These are phyloP conservation scores for Aspergillus diversus DNA, from an alignment of 495 filamentous ascomycete genomes.

Conservation along the genomic window DNA sequence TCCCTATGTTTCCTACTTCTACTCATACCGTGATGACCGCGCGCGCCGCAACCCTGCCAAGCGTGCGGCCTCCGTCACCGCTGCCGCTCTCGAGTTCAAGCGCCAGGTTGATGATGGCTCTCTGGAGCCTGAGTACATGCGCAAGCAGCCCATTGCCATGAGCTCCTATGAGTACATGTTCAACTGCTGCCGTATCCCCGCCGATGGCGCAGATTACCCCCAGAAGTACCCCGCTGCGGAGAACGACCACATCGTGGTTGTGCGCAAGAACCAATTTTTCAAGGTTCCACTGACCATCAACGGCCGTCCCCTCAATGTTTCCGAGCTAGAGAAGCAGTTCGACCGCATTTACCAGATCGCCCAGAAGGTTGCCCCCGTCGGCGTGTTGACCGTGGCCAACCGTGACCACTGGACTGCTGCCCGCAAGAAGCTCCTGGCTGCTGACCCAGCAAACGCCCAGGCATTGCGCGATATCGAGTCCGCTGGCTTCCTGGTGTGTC, in stretches of 20 bases:
- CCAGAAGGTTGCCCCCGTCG: conserved; percentile 70
- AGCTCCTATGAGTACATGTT: conserved; percentile 99
- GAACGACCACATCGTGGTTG: conserved; percentile 83
- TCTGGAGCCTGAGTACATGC: conserved; percentile 98
- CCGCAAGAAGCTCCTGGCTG: conserved; percentile 73
- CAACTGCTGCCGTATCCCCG: conserved; percentile 88
- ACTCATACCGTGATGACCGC: conserved; percentile 94
- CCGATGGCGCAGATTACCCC: conserved; percentile 77
- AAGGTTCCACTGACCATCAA: conserved; percentile 77
- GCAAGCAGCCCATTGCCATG: conserved; percentile 93
- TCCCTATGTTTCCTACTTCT: conserved; percentile 99
- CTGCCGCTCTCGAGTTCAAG: conserved; percentile 89
- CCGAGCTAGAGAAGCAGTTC: conserved; percentile 89
- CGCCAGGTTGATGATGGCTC: conserved; percentile 80
- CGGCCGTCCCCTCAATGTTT: conserved; percentile 80
- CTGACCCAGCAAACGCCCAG: conserved; percentile 73
- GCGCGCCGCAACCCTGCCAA: conserved; percentile 85
- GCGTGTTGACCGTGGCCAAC: conserved; percentile 87
- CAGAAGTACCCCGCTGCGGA: conserved; percentile 75
- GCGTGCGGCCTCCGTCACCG: conserved; percentile 88
- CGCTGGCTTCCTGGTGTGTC: conserved; percentile 87
- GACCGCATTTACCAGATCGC: conserved; percentile 79
- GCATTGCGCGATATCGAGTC: conserved; percentile 84
- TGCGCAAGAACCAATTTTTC: conserved; percentile 97
- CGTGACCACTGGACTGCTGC: conserved; percentile 91